Evolutionary conservation across 2,329 filamentous ascomycete species (phyloP).

Genomic region (Triangularia setosa): DNA sequence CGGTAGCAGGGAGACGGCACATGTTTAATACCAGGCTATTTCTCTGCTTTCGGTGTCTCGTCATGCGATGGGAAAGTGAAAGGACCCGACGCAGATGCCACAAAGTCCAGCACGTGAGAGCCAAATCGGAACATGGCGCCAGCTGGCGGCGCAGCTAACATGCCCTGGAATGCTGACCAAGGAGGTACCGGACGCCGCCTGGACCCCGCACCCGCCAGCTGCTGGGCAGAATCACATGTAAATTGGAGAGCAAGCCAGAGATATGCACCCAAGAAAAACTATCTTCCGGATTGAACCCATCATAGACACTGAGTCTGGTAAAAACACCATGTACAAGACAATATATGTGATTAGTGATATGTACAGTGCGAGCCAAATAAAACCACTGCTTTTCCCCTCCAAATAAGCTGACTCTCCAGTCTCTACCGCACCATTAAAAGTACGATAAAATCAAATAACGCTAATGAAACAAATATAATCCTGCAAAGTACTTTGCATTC

Average conservation of each 20-base stretch:
- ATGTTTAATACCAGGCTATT: neutral
- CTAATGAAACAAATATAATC: neutral
- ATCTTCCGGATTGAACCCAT: neutral
- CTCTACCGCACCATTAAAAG: neutral
- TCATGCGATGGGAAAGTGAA: neutral
- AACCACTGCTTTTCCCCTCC: neutral
- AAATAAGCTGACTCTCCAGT: neutral
- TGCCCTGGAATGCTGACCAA: conserved; percentile 1
- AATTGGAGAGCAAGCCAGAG: neutral
- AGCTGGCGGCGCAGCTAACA: neutral
- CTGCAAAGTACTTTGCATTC: neutral
- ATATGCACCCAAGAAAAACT: neutral
- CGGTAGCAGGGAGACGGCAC: neutral
- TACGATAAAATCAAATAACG: neutral
- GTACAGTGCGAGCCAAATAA: neutral
- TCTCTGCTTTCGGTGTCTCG: neutral
- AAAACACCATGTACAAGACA: neutral
- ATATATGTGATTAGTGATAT: neutral
- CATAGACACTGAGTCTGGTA: neutral
- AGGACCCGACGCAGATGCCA: neutral
- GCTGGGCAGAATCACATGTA: conserved; percentile 13
- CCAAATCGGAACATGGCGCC: neutral
- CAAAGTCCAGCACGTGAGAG: neutral
- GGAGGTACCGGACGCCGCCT: neutral
- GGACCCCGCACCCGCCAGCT: neutral